Base-by-base conservation (phyloP, 352 stramenopile genomes). In the Plasmopara muralis region DNA sequence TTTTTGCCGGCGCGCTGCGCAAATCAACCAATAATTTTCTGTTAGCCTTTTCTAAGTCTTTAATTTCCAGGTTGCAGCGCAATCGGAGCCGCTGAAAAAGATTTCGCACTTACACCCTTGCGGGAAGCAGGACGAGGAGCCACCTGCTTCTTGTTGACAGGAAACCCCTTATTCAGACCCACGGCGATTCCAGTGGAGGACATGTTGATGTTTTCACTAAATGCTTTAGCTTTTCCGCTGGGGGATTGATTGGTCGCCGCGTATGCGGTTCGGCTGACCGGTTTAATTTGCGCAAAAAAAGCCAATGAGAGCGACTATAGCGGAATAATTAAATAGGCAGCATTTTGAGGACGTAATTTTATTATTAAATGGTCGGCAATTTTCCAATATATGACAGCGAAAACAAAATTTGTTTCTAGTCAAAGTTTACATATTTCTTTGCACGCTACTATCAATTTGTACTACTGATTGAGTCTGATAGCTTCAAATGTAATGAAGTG, bases 121-220 rank as follows among this genome's bases (percentile, higher is more conserved):
- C 81, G 72, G 56, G 81, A 71, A 62, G 83, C 84, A 54, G 89
- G 87, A 55, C 83, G 77, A 54, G 82, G 60, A 60, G 83, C 78
- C 68, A 95, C 82, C 64, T 89, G 74, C 68, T 87, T 92, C 83
- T 97, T 97, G 69, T 85, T 87, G 59, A 95, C 74, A 79, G 87
- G 81, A 82, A 82, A 96, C 54, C 87, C 86, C 81, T 97, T 97
- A 76, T 94, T 91, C 50, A 93, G 65, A 68, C 87, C 87, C 71
- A 92, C 76, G 66, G 84, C 85, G 68, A 96, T 95, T 86, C 86
- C 86, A 79, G 81, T 89, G 62, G 83, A 92, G 74, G 83, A 91
- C 83, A 93, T 84, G 60, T 44, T 68, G 64, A 72, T 82, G 75
- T 79, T 74, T 79, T 85, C 87, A 89, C 74, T 83, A 74, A 68